Evolutionary conservation across 805 yeast species (phyloP).

Genomic region (Lipomyces sp.): DNA sequence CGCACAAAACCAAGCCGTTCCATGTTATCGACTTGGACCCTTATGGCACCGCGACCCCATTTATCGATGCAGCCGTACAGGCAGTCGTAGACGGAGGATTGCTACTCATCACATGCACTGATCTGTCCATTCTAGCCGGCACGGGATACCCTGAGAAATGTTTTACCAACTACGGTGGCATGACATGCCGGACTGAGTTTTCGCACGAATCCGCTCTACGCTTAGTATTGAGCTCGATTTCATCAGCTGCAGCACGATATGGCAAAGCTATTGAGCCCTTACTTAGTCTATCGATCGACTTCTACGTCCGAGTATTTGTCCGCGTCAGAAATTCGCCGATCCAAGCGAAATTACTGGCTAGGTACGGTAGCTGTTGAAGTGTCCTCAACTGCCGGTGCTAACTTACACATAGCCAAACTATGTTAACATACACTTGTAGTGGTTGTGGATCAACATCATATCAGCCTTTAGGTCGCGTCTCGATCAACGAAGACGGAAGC

Average conservation of each 20-base stretch:
- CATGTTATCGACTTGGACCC: conserved; percentile 96
- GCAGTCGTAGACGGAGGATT: conserved; percentile 83
- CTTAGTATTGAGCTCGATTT: conserved; percentile 75
- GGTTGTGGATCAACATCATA: conserved; percentile 78
- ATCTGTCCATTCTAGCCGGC: conserved; percentile 93
- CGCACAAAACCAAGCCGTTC: conserved; percentile 50
- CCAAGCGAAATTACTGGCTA: conserved; percentile 75
- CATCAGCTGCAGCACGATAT: conserved; percentile 85
- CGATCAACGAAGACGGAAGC: conserved; percentile 39
- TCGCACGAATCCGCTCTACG: conserved; percentile 94
- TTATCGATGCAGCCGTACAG: conserved; percentile 88
- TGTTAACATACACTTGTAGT: conserved; percentile 79
- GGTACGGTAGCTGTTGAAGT: conserved; percentile 5
- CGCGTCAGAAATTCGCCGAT: conserved; percentile 78
- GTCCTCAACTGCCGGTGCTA: neutral
- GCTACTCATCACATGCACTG: conserved; percentile 92
- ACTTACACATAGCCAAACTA: conserved; percentile 58
- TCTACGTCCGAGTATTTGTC: conserved; percentile 85
- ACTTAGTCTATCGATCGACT: conserved; percentile 84
- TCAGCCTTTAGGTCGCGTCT: conserved; percentile 75
- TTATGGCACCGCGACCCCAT: conserved; percentile 96
- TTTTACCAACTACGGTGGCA: conserved; percentile 92
- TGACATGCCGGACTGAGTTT: conserved; percentile 76
- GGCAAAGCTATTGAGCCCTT: conserved; percentile 87
- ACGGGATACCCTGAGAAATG: conserved; percentile 96